Evolutionary conservation across 139 green algal species (phyloP).

Genomic region (Picochlorum sp.): DNA sequence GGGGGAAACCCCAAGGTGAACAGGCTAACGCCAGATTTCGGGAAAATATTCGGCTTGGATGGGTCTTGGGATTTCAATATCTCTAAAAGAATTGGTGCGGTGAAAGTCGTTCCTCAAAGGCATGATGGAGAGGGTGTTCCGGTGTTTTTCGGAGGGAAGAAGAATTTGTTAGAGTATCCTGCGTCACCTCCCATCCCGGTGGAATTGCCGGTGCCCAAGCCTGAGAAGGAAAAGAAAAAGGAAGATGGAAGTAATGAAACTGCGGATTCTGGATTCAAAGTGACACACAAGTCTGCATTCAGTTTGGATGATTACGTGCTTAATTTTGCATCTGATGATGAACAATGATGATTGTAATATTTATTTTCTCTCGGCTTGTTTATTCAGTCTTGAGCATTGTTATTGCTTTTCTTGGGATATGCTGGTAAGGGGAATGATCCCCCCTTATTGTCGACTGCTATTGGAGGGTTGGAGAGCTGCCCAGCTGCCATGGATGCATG

Average conservation of each 20-base stretch:
- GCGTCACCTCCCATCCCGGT: neutral
- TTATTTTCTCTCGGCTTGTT: neutral
- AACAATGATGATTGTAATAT: neutral
- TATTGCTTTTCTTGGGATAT: neutral
- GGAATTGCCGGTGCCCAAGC: conserved; percentile 3
- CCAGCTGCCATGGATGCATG: too few relatives aligned
- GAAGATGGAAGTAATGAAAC: conserved; percentile 1
- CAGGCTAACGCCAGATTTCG: conserved; percentile 32
- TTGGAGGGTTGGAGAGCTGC: too few relatives aligned
- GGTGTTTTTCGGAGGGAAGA: neutral
- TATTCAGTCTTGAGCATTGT: neutral
- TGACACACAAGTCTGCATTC: neutral
- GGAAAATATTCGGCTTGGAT: conserved; percentile 15
- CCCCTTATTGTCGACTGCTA: too few relatives aligned
- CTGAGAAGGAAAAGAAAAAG: conserved; percentile 4
- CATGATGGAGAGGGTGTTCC: neutral
- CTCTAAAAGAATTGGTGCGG: conserved; percentile 3
- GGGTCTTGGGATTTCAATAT: conserved; percentile 21
- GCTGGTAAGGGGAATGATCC: too few relatives aligned
- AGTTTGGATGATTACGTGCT: conserved; percentile 24
- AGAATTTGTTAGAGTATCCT: conserved; percentile 11
- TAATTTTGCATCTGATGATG: conserved; percentile 20
- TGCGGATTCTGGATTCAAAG: conserved; percentile 5
- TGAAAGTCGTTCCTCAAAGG: neutral
- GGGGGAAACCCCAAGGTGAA: conserved; percentile 12